Evolutionary conservation across 2,329 filamentous ascomycete genomes (phyloP).

Genomic region (Akanthomyces uredinophilus): DNA sequence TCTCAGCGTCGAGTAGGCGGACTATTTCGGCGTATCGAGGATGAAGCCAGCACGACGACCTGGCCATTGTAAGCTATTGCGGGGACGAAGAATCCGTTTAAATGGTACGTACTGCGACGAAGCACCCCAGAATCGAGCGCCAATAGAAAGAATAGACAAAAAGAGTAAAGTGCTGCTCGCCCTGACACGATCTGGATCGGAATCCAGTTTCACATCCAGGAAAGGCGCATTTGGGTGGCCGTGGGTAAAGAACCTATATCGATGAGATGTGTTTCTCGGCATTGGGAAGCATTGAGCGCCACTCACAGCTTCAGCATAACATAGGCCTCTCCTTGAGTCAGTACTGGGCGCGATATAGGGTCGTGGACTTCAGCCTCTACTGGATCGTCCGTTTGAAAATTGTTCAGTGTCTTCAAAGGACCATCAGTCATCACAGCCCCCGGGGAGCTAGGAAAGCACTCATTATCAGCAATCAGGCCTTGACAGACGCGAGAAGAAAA

Average conservation of each 20-base stretch:
- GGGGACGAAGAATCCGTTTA: background rate
- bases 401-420: background rate
- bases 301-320: background rate
- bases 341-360: background rate
- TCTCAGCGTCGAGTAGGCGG: background rate
- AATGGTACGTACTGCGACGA: background rate
- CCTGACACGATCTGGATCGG: background rate
- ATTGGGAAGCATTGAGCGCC: background rate
- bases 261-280: background rate
- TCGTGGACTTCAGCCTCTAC: background rate
- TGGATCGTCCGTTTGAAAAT: background rate
- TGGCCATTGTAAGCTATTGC: background rate
- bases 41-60: background rate
- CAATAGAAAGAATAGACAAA: background rate
- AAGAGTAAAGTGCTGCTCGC: background rate
- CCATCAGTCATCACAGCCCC: background rate
- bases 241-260: background rate
- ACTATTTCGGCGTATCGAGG: background rate
- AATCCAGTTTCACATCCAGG: background rate
- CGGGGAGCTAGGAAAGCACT: background rate
- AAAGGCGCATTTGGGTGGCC: slow-evolving; percentile 1
- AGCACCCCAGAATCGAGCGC: slow-evolving; percentile 1
- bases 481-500: background rate
- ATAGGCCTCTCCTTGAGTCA: background rate
- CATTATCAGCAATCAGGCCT: background rate